phyloP scores from a whole-genome alignment of 2,329 filamentous ascomycete genomes.

The Hypoxylon sp. region DNA sequence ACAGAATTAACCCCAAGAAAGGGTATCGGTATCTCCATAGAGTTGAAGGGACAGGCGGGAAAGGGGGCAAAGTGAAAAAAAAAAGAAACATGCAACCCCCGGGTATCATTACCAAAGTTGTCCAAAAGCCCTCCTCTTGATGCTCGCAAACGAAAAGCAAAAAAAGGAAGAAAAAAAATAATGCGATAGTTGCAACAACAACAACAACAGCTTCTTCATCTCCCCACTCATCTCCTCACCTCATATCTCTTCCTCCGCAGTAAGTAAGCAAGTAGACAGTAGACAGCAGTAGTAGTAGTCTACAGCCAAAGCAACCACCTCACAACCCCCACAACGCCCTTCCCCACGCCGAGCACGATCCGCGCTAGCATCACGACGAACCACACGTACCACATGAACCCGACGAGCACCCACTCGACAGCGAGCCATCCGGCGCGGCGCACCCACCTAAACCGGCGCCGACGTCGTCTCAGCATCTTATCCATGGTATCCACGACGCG shows the following conservation, averaged over 20 bases:
- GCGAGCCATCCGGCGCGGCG: constrained; percentile 83
- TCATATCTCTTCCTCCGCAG: background rate
- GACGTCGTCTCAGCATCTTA: constrained; percentile 78
- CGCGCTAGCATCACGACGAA: constrained; percentile 85
- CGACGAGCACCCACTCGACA: constrained; percentile 89
- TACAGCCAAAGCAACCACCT: constrained; percentile 89
- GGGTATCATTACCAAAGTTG: constrained; percentile 24
- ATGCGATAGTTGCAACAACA: too few species aligned
- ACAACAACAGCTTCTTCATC: background rate
- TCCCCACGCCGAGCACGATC: constrained; percentile 73
- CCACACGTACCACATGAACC: constrained; percentile 96
- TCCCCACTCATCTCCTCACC: too few species aligned
- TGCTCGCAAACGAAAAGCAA: constrained; percentile 2
- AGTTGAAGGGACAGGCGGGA: background rate
- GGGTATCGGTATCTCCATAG: background rate
- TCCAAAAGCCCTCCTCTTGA: constrained; percentile 6
- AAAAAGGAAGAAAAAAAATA: too few species aligned
- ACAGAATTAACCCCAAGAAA: background rate
- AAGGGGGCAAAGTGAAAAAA: background rate
- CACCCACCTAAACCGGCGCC: constrained; percentile 79
- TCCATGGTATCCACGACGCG: constrained; percentile 84
- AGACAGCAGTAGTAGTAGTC: constrained; percentile 28
- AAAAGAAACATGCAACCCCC: constrained; percentile 6
- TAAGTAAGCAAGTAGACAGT: background rate
- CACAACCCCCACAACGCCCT: constrained; percentile 71